phyloP scores from a whole-genome alignment of 441 rosid genomes.

The Biscutella auriculata region DNA sequence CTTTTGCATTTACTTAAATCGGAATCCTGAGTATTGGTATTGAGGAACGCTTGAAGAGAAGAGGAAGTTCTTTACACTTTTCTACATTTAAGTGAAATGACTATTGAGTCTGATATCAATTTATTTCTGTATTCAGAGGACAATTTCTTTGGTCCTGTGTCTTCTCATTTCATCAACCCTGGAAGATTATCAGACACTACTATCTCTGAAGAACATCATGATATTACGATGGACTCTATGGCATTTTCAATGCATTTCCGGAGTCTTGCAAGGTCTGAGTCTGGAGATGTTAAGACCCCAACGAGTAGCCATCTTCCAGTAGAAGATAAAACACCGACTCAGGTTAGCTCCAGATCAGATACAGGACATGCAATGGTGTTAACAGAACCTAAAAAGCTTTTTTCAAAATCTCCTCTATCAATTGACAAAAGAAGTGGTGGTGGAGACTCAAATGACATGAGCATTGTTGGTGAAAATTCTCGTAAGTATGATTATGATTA shows the following conservation, averaged over 20 bases:
- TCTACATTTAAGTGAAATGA: background rate
- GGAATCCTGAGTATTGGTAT: background rate
- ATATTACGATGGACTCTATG: constrained; percentile 86
- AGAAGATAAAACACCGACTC: constrained; percentile 52
- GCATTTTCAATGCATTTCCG: constrained; percentile 86
- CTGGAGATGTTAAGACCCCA: constrained; percentile 51
- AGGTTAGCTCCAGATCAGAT: constrained; percentile 28
- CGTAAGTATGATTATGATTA: constrained; percentile 52
- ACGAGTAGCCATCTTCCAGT: constrained; percentile 18
- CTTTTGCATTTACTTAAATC: background rate
- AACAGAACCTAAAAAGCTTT: constrained; percentile 40
- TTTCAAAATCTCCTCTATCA: constrained; percentile 20
- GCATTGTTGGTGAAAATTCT: constrained; percentile 58
- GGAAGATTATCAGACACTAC: constrained; percentile 58
- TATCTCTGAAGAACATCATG: constrained; percentile 63
- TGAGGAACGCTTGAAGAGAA: background rate
- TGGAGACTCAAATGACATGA: constrained; percentile 78
- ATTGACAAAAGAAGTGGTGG: constrained; percentile 38
- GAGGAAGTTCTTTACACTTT: background rate
- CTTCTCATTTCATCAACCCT: constrained; percentile 65
- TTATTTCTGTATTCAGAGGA: constrained; percentile 36
- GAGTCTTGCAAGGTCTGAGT: constrained; percentile 64
- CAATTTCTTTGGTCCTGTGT: constrained; percentile 82
- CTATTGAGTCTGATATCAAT: constrained; percentile 10
- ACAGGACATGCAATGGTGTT: constrained; percentile 57